A percentile compares a stretch with the other conserved stretches of the same genome.
These are phyloP conservation scores for Daedaleopsis nitida DNA, from an alignment of 768 basidiomycete genomes.

Conservation along the genomic window DNA sequence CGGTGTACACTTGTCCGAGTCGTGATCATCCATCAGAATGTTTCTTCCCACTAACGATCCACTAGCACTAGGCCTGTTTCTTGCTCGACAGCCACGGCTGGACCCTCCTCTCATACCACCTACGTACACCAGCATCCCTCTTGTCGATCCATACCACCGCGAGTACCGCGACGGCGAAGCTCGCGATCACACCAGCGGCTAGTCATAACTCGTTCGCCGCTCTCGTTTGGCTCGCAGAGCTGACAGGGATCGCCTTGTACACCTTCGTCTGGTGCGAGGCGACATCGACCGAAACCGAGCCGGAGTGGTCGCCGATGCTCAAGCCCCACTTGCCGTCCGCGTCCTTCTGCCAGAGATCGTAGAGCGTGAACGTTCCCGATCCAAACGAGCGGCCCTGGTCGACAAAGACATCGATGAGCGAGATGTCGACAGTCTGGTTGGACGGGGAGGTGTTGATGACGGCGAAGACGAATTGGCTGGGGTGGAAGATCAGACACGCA, in stretches of 20 bases:
- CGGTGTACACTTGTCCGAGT: too few species aligned
- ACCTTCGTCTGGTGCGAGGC: conserved; percentile 34
- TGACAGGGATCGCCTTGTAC: conserved; percentile 30
- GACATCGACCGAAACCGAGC: conserved; percentile 24
- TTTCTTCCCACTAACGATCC: too few species aligned
- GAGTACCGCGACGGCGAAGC: background rate
- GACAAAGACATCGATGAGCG: conserved; percentile 36
- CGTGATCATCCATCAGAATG: too few species aligned
- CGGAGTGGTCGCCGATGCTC: conserved; percentile 27
- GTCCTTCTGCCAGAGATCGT: conserved; percentile 40
- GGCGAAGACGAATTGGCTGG: conserved; percentile 35
- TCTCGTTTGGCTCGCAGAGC: conserved; percentile 1
- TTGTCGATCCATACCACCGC: background rate
- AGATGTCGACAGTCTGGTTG: conserved; percentile 31
- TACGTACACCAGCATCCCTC: background rate
- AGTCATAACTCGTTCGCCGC: conserved; percentile 20
- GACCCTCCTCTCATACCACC: background rate
- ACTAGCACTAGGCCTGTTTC: too few species aligned
- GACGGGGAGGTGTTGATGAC: conserved; percentile 37
- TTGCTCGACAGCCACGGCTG: too few species aligned
- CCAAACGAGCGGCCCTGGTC: conserved; percentile 32
- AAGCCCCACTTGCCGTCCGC: conserved; percentile 29
- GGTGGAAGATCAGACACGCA: too few species aligned
- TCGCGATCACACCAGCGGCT: background rate
- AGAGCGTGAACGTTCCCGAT: conserved; percentile 28